Conservation (phyloP, 805 yeast genomes). For the Saturnispora mendoncae region DNA sequence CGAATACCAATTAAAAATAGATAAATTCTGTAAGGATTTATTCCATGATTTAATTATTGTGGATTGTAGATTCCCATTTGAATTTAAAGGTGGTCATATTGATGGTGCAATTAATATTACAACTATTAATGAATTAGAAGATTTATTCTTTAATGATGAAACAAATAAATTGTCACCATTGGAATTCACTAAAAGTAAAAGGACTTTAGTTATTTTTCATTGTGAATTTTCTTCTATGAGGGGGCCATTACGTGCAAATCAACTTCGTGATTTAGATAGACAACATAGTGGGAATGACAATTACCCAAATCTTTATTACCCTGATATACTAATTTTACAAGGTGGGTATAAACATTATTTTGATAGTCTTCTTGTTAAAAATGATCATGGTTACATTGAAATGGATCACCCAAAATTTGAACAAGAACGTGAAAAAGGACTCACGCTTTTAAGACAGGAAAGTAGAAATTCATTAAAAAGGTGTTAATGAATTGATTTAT, state of each 20-base stretch:
- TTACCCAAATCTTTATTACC: conserved; percentile 78
- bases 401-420: conserved; percentile 63
- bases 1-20: conserved; percentile 27
- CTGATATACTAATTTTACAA: conserved; percentile 79
- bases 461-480: conserved; percentile 15
- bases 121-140: conserved; percentile 60
- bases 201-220: conserved; percentile 67
- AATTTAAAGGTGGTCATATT: conserved; percentile 89
- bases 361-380: conserved; percentile 31
- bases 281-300: conserved; percentile 43
- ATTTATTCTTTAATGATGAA: conserved; percentile 32
- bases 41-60: conserved; percentile 55
- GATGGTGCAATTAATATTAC: conserved; percentile 72
- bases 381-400: conserved; percentile 51
- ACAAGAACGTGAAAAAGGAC: conserved; percentile 35
- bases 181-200: conserved; percentile 20
- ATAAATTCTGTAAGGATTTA: conserved; percentile 28
- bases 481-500: neutral
- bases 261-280: conserved; percentile 78
- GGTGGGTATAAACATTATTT: conserved; percentile 87
- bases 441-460: conserved; percentile 32
- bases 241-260: conserved; percentile 90
- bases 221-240: conserved; percentile 91
- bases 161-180: conserved; percentile 19
- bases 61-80: conserved; percentile 92